Base-by-base conservation (phyloP, 768 basidiomycete genomes). In the Lentinula sp. region DNA sequence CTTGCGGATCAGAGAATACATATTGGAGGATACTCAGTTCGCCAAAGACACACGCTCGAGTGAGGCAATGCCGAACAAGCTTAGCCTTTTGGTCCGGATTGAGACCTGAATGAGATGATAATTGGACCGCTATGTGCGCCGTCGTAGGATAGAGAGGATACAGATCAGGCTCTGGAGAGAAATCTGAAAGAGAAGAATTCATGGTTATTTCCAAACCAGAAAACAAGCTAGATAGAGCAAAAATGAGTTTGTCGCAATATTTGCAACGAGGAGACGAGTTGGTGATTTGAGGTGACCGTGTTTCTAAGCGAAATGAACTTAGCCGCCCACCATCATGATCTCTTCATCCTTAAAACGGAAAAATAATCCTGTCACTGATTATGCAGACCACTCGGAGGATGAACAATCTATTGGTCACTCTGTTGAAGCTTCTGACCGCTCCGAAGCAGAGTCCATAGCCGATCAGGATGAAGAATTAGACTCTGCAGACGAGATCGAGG, bases 101-200 rank as follows among this genome's bases (percentile, higher is more conserved):
- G 41, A 94, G 81, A 48, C 88, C 88, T 36, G 85, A 88, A 69
- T 85, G 75, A 0, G 86, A 76, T 42, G 85, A 84, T 66, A 93
- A 79, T 49, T 88, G 82, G 58, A 79, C 79, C 28, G 82, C 73
- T 67, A 93, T 80, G 68, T 85, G 80, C 32, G 79, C 66, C 20
- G 83, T 79, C 39, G 85, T 86, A 32, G 92, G 92, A 68, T 92
- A 82, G 46, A 93, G 72, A 49, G 92, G 92, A 69, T 87, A 83
- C 56, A 94, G 76, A 73, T 94, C 92, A 63, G 90, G 91, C 71
- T 87, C 88, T 60, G 85, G 88, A 32, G 81, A 79, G 33, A 91
- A 72, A 72, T 91, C 85, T 65, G 85, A 69, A 62, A 70, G 63
- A 36, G 57, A 59, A n/a, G 57, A 59, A 18, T 46, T 28, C 57